These are phyloP conservation scores for Prunella vulgaris DNA, from an alignment of 257 asterid genomes.

Conservation along the genomic window DNA sequence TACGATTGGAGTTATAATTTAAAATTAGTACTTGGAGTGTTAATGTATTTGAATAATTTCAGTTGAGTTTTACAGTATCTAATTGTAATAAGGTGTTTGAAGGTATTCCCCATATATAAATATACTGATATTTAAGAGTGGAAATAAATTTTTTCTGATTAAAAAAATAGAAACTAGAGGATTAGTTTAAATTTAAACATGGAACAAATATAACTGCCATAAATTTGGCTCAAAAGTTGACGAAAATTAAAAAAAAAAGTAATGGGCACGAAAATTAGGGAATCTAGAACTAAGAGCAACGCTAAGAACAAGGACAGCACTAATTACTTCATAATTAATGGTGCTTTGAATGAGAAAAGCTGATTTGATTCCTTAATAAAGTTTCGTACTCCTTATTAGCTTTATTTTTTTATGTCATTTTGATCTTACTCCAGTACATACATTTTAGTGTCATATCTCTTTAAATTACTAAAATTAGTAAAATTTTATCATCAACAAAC, in stretches of 20 bases:
- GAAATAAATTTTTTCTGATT: too few relatives aligned
- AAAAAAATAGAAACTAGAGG: too few relatives aligned
- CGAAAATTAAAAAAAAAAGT: neutral
- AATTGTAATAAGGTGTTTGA: too few relatives aligned
- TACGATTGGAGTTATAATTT: too few relatives aligned
- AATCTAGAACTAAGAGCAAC: slow-evolving; percentile 38
- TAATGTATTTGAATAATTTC: too few relatives aligned
- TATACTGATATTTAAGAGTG: too few relatives aligned
- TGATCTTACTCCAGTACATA: neutral
- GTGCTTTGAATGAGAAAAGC: slow-evolving; percentile 37
- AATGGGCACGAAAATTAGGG: slow-evolving; percentile 35
- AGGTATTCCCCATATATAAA: too few relatives aligned
- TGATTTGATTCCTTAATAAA: slow-evolving; percentile 43
- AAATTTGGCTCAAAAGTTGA: slow-evolving; percentile 8
- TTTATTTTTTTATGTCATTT: slow-evolving; percentile 2
- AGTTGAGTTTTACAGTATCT: too few relatives aligned
- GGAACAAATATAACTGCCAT: slow-evolving; percentile 6
- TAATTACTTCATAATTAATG: slow-evolving; percentile 42
- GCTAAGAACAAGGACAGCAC: slow-evolving; percentile 41
- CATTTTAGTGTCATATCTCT: neutral
- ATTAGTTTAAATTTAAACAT: neutral
- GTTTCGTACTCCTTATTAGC: slow-evolving; percentile 27
- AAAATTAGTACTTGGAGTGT: too few relatives aligned
- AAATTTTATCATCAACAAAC: neutral
- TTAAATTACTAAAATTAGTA: neutral